Evolutionary conservation across 352 stramenopile genomes (phyloP).

Genomic region (Labyrinthula sp.): DNA sequence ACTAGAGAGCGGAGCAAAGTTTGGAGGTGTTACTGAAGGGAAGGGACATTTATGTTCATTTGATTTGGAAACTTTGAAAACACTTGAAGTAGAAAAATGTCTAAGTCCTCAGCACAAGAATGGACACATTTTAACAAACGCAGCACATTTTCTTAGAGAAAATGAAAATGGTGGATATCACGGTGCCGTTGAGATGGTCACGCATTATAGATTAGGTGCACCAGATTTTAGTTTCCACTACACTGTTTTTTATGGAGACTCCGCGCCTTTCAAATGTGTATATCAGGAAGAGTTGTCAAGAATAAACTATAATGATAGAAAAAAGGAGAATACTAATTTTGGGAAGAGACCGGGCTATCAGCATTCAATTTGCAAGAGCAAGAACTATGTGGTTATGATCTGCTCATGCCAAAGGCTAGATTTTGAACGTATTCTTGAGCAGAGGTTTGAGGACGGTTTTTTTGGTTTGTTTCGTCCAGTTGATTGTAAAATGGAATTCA

Average conservation of each 20-base stretch:
- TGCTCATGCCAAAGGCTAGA: conserved; percentile 4
- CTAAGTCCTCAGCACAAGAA: conserved; percentile 1
- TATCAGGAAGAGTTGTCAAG: too few relatives aligned
- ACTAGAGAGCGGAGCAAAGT: background rate
- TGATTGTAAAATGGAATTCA: conserved; percentile 9
- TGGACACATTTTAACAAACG: conserved; percentile 7
- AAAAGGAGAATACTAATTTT: too few relatives aligned
- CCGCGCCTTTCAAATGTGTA: too few relatives aligned
- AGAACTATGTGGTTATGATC: conserved; percentile 16
- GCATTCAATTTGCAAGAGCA: conserved; percentile 17
- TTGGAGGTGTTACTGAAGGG: conserved; percentile 10
- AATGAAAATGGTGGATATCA: conserved; percentile 11
- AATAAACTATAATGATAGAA: too few relatives aligned
- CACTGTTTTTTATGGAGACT: too few relatives aligned
- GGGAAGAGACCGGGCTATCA: too few relatives aligned
- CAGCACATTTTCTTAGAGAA: conserved; percentile 20
- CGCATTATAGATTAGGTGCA: too few relatives aligned
- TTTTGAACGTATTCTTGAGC: conserved; percentile 9
- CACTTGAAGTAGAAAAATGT: background rate
- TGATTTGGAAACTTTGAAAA: conserved; percentile 7
- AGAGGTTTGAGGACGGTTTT: conserved; percentile 12
- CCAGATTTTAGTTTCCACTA: too few relatives aligned
- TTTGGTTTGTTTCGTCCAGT: conserved; percentile 22
- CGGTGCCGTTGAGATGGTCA: conserved; percentile 4
- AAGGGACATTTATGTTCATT: conserved; percentile 11